Evolutionary conservation across 148 eudicot genomes (phyloP).

Genomic region (Salicornia ramosissima): DNA sequence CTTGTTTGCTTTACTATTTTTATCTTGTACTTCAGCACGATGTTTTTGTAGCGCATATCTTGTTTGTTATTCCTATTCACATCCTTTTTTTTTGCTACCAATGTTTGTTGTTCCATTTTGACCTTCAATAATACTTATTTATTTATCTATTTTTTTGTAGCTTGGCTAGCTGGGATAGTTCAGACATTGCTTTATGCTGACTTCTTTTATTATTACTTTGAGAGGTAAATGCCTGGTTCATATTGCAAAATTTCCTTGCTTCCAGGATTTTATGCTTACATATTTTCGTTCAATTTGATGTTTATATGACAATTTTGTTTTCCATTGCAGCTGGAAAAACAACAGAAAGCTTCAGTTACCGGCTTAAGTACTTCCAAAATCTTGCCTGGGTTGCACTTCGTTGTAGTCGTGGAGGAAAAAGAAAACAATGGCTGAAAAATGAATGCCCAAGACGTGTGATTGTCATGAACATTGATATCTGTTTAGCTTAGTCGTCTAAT

Average conservation of each 20-base stretch:
- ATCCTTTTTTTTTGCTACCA: no score
- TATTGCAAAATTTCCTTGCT: background rate
- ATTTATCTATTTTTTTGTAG: conserved; percentile 59
- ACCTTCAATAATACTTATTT: no score
- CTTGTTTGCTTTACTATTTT: background rate
- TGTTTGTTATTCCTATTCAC: no score
- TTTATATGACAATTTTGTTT: background rate
- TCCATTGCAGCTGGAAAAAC: conserved; percentile 78
- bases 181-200: conserved; percentile 92
- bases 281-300: background rate
- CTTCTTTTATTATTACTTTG: conserved; percentile 95
- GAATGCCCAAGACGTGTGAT: conserved; percentile 7
- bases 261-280: no score
- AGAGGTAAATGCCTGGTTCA: conserved; percentile 47
- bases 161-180: conserved; percentile 77
- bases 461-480: conserved; percentile 8
- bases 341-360: conserved; percentile 77
- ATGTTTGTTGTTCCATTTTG: background rate
- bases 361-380: conserved; percentile 38
- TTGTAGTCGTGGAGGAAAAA: background rate
- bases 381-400: background rate
- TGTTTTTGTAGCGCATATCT: background rate
- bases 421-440: background rate
- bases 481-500: conserved; percentile 5
- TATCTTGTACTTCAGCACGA: background rate